Percentiles rank a stretch among this genome's conserved stretches.
Evolutionary conservation across 441 rosid genomes (phyloP).

Genomic region (Oxalis stricta): DNA sequence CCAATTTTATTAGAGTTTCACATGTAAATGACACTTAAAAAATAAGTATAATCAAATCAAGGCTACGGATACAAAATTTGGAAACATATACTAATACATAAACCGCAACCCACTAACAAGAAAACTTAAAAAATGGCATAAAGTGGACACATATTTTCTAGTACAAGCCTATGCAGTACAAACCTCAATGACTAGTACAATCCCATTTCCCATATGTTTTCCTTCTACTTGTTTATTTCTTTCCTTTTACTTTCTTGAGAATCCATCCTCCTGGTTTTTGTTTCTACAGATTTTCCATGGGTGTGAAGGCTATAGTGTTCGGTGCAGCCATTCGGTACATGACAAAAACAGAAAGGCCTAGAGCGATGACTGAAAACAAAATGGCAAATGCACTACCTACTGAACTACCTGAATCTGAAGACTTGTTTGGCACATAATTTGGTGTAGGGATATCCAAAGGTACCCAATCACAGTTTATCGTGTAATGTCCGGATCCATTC

Average conservation of each 20-base stretch:
- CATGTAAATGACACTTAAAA: too few species aligned
- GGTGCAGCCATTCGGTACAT: conserved; percentile 31
- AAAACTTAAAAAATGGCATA: background rate
- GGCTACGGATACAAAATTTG: too few species aligned
- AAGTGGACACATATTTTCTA: too few species aligned
- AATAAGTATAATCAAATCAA: too few species aligned
- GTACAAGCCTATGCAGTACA: background rate
- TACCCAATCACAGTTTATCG: conserved; percentile 71
- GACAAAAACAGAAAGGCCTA: conserved; percentile 44
- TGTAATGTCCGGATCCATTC: conserved; percentile 77
- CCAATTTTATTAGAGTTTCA: too few species aligned
- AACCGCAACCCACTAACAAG: background rate
- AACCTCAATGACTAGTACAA: background rate
- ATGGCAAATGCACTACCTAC: conserved; percentile 52
- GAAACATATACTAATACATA: too few species aligned
- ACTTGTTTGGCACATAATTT: conserved; percentile 17
- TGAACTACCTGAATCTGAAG: conserved; percentile 29
- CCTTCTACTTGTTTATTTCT: too few species aligned
- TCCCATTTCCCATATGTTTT: background rate
- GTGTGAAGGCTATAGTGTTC: conserved; percentile 21
- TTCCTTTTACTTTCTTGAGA: background rate
- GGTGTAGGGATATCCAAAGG: conserved; percentile 45
- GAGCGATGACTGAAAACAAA: conserved; percentile 42
- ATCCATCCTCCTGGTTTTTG: conserved; percentile 1
- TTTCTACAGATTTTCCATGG: conserved; percentile 36